Evolutionary conservation across 345 rosid species (phyloP).

Genomic region (Odontarrhena argentea): DNA sequence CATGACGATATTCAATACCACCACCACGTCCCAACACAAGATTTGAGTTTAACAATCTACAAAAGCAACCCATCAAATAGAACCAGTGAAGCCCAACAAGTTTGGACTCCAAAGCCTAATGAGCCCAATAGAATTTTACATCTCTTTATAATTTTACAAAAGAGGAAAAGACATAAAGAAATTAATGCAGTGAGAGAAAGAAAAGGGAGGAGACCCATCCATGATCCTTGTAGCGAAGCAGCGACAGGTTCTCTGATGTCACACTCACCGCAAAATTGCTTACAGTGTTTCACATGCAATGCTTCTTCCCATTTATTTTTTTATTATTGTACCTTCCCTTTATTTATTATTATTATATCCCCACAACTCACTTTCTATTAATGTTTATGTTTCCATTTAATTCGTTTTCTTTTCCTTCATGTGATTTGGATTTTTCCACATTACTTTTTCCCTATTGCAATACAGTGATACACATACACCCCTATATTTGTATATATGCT

Average conservation of each 20-base stretch:
- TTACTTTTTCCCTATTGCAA: not conserved
- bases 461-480: too few species aligned
- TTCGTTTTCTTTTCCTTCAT: conserved; percentile 21
- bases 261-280: conserved; percentile 38
- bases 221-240: conserved; percentile 36
- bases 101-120: not conserved
- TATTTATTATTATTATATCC: conserved; percentile 10
- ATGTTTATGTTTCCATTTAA: conserved; percentile 23
- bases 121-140: not conserved
- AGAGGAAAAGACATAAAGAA: conserved; percentile 5
- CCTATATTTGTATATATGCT: not conserved
- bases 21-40: not conserved
- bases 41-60: not conserved
- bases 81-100: not conserved
- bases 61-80: not conserved
- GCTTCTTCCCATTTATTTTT: conserved; percentile 33
- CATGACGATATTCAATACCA: not conserved
- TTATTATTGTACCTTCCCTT: conserved; percentile 10
- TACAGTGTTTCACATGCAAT: conserved; percentile 42
- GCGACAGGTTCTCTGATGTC: conserved; percentile 37
- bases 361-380: conserved; percentile 30
- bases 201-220: too few species aligned
- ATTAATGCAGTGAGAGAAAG: conserved; percentile 24
- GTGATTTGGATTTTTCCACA: conserved; percentile 19
- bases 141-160: too few species aligned